Evolutionary conservation across 768 basidiomycete genomes (phyloP), one percentile per base, ranked within the genome.

Genomic region (Hericium rajendrae): DNA sequence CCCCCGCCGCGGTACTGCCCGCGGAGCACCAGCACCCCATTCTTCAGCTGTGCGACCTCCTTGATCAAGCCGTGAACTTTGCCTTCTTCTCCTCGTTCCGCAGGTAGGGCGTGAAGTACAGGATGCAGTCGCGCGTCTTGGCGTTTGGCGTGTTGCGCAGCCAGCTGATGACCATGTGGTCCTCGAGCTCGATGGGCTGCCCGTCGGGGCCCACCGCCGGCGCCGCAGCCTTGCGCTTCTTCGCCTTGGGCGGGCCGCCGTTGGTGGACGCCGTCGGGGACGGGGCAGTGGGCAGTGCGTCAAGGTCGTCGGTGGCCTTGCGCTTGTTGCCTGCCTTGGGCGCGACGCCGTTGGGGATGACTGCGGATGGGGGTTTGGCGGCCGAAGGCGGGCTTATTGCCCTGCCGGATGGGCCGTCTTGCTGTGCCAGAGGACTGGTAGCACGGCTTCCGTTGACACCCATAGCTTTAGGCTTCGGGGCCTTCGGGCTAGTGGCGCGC

Each of bases 401-500:
- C 32, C 32, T 32, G 9, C 32, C 32, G 32, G 32, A 32, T 32
- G 32, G 32, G 6, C 32, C 32, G 28, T 65, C 65, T 15, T 67
- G 66, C n/a, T 66, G 70, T 22, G 58, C 68, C 1, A 85, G 72
- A 10, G 86, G 85, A 65, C 83, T 86, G 54, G 74, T 77, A 15
- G 78, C 82, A 58, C 85, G 75, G 65, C 79, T 84, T 2, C 69
- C 63, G 59, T 70, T 51, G 49, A 51, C 71, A 48, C 62, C 61
- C 38, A 70, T 67, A 11, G 77, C 60, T 63, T 81, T 85, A 9
- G 73, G 72, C 67, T 86, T 88, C 3, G 81, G 80, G 10, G 70
- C 74, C 64, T 88, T 89, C 4, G 90, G 91, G 60, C 88, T 91
- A 1, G 89, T 91, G 3, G 91, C 91, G 16, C 91, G 83, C 70